Evolutionary conservation across 805 yeast genomes (phyloP).

Genomic region (Candida jianshihensis): DNA sequence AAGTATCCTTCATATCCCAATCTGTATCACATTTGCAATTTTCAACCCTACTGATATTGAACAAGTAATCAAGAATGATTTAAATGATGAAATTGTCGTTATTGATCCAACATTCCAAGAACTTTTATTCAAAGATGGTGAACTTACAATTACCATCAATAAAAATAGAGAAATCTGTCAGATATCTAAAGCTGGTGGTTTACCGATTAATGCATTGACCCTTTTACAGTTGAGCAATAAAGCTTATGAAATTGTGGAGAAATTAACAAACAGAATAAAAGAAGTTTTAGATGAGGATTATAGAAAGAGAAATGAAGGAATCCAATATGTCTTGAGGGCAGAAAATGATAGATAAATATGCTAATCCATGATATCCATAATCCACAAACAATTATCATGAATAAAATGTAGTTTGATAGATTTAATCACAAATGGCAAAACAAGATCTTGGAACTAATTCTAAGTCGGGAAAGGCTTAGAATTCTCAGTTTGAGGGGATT

Average conservation of each 20-base stretch:
- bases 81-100: conserved; percentile 51
- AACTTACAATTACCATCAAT: conserved; percentile 78
- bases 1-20: conserved; percentile 81
- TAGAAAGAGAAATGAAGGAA: conserved; percentile 15
- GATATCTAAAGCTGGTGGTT: conserved; percentile 83
- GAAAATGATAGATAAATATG: conserved; percentile 17
- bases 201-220: conserved; percentile 66
- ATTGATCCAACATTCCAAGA: conserved; percentile 76
- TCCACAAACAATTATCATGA: background rate
- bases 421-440: too few relatives aligned
- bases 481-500: too few relatives aligned
- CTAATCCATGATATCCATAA: background rate
- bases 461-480: too few relatives aligned
- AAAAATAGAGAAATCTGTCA: conserved; percentile 90
- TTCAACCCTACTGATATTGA: conserved; percentile 62
- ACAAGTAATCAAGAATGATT: conserved; percentile 63
- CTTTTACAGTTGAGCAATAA: conserved; percentile 62
- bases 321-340: conserved; percentile 20
- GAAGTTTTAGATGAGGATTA: conserved; percentile 30
- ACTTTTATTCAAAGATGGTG: conserved; percentile 70
- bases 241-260: conserved; percentile 59
- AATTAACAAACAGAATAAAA: conserved; percentile 58
- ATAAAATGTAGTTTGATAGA: background rate
- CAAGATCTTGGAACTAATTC: too few relatives aligned
- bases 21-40: conserved; percentile 85